phyloP scores from a whole-genome alignment of 2,329 filamentous ascomycete species.

The Pyrenochaeta sp. region DNA sequence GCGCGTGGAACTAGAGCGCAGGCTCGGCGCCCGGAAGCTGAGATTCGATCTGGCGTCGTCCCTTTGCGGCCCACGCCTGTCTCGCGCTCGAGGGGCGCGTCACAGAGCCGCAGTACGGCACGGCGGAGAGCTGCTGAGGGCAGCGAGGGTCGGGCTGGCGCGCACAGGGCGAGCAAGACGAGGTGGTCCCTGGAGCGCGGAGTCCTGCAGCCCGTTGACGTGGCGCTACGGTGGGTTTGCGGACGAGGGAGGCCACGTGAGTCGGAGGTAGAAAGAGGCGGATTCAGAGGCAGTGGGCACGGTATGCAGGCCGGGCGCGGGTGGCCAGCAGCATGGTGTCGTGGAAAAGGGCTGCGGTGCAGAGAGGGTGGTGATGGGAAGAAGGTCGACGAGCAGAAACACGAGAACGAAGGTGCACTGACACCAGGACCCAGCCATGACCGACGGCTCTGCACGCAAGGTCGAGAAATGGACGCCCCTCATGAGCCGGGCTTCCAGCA shows the following conservation, averaged over 20 bases:
- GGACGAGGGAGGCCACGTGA: constrained; percentile 31
- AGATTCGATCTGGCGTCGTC: constrained; percentile 36
- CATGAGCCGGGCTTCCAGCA: constrained; percentile 10
- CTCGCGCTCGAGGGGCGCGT: constrained; percentile 19
- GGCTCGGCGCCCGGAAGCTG: constrained; percentile 38
- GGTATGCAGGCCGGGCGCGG: constrained; percentile 30
- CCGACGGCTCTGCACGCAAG: constrained; percentile 24
- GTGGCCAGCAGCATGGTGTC: constrained; percentile 33
- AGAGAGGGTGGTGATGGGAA: constrained; percentile 31
- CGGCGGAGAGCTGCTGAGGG: not conserved
- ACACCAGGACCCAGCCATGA: constrained; percentile 28
- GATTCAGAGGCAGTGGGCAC: constrained; percentile 1
- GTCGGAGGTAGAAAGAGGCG: constrained; percentile 8
- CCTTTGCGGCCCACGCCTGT: constrained; percentile 17
- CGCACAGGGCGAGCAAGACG: constrained; percentile 10
- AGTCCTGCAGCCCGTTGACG: constrained; percentile 36
- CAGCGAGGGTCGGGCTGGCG: constrained; percentile 5
- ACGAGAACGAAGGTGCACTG: constrained; percentile 33
- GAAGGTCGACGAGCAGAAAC: constrained; percentile 34
- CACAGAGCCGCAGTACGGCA: constrained; percentile 4
- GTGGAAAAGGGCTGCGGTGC: constrained; percentile 25
- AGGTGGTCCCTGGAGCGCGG: constrained; percentile 8
- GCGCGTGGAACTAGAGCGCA: constrained; percentile 30
- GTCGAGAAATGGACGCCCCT: constrained; percentile 20
- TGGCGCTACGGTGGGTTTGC: constrained; percentile 41